Base-by-base conservation (phyloP, 345 rosid genomes). In the Moricandia moricandioides region DNA sequence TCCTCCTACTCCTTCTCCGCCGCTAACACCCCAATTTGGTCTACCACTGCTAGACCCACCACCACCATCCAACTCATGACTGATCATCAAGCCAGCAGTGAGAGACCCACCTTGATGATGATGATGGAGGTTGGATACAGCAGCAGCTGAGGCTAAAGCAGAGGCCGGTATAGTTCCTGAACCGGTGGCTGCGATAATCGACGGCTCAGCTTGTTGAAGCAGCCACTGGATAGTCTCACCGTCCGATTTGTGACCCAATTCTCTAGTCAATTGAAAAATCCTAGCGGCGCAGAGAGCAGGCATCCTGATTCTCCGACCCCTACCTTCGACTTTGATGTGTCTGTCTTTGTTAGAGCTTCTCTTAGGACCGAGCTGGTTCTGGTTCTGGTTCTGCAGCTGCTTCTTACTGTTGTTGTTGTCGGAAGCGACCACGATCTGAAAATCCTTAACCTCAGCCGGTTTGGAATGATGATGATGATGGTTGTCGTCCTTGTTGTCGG, bases 211-310 rank as follows among this genome's bases (percentile, higher is more conserved):
- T 72, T 93, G 98, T 49, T 93, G 98, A 33, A 93, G 82, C 16
- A 93, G 79, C 98, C 98, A 93, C 85, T 91, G 98, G 51, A 93
- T 93, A 21, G 98, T 93, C 74, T 93, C 97, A 6, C 98, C 98
- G 72, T 93, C 98, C 3, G 98, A 93, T 86, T 93, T 93, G 69
- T 93, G 96, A 77, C 96, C 98, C 86, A 93, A 84, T 84, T 93
- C 98, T 62, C 98, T 87, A 47, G 98, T 93, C 80, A 93, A 84
- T 64, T 93, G 98, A 59, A 93, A 93, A 75, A 93, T 93, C 88
- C 98, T 86, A 27, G 98, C 97, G 0, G 98, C 98, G 75, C 98
- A 93, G 13, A 93, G 83, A 17, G 98, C 98, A 24, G 98, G 98
- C 98, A 93, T 93, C 93, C 98, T 83, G 62, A 93, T 93, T 71